These are phyloP conservation scores for Neurospora sp. DNA, from an alignment of 495 filamentous ascomycete species.

Conservation along the genomic window DNA sequence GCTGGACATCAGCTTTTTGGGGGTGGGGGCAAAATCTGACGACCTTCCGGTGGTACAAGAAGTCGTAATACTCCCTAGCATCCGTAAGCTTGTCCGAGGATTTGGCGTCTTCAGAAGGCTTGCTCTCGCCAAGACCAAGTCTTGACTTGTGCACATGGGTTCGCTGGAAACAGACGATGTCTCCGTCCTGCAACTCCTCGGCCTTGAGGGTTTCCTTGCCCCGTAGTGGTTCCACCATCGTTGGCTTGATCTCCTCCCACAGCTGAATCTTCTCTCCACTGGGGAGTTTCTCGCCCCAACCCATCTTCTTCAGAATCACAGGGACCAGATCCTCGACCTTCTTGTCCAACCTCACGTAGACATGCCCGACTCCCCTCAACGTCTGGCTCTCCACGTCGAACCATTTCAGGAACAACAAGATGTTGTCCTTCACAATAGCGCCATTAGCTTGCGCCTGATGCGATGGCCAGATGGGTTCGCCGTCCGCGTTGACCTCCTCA, in stretches of 20 bases:
- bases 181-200: slow-evolving; percentile 93
- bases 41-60: slow-evolving; percentile 70
- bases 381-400: slow-evolving; percentile 72
- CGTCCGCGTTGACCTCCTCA: slow-evolving; percentile 50
- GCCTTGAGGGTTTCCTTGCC: slow-evolving; percentile 76
- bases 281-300: slow-evolving; percentile 57
- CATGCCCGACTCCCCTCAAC: slow-evolving; percentile 62
- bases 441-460: slow-evolving; percentile 38
- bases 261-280: slow-evolving; percentile 49
- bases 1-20: slow-evolving; percentile 29
- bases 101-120: slow-evolving; percentile 20
- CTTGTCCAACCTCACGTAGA: slow-evolving; percentile 79
- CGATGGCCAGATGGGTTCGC: slow-evolving; percentile 57
- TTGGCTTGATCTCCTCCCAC: slow-evolving; percentile 97
- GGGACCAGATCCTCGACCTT: slow-evolving; percentile 81
- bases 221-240: slow-evolving; percentile 94
- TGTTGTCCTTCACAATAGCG: slow-evolving; percentile 39
- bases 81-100: slow-evolving; percentile 43
- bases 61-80: slow-evolving; percentile 82
- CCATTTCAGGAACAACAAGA: slow-evolving; percentile 85
- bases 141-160: slow-evolving; percentile 36
- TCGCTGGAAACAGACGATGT: slow-evolving; percentile 91
- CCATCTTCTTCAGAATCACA: slow-evolving; percentile 72
- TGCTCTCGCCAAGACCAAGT: slow-evolving; percentile 16
- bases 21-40: slow-evolving; percentile 59